Base-by-base conservation (phyloP, 1,284 basidiomycete species). In the Mycosarcoma mackinlayi region DNA sequence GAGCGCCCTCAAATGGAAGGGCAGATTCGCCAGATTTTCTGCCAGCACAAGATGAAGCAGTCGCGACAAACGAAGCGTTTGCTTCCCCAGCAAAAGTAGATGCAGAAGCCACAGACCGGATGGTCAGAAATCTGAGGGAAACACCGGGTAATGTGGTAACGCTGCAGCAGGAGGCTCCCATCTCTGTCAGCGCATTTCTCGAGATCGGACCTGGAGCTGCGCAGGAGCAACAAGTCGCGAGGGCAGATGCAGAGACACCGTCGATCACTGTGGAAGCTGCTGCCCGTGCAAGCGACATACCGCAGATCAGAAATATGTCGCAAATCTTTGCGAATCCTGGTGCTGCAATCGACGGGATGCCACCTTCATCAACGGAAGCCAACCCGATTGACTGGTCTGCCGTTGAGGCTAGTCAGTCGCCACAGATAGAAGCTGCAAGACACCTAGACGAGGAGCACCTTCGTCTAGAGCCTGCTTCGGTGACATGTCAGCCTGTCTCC, bases 351-450 rank as follows among this genome's bases (percentile, higher is more conserved):
- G 62, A 65, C 14, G 62, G 62, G 8, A 49, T 65, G 62, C 62
- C 62, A 9, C 41, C 52, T 19, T 39, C 19, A 5, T 65, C 62
- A 16, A 31, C 27, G 3, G 37, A 51, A n/a, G 23, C 30, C 23
- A 50, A 65, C 14, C 56, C 62, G 0, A 59, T 65, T 31, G 46
- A 55, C 33, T 65, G 62, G 62, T 59, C 62, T 19, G 46, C 46
- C 0, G 31, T 65, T 37, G 35, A 24, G 8, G 35, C 37, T 27
- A 37, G 46, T 27, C 56, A 31, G n/a, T 34, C 52, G 9, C 38
- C 35, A 7, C 13, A 27, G 18, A 31, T 19, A 8, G 27, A 34
- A 18, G 19, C 13, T 7, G n/a, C n/a, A 8, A 11, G 10, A 14
- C n/a, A 23, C 11, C 25, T 14, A 9, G 11, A n/a, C 13, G 28